Base-by-base conservation (phyloP, 2,329 filamentous ascomycete species). In the Herpotrichia juniperi region DNA sequence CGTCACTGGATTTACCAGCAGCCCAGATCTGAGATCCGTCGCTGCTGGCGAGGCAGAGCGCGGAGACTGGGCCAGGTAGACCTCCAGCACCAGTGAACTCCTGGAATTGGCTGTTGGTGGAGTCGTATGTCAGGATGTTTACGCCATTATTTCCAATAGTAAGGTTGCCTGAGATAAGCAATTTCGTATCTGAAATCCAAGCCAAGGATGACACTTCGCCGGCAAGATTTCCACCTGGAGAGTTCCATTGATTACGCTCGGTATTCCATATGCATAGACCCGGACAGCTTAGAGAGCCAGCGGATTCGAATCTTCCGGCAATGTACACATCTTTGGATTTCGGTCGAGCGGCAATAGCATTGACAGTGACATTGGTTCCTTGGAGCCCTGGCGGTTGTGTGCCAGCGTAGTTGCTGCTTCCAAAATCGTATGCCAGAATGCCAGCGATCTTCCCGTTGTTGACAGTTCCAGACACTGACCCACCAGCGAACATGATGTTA, bases 211-310 rank as follows among this genome's bases (percentile, higher is more conserved):
- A 82, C 31, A 93, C 88, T 19, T 81, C 82, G 5, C 94, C 93
- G 42, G 78, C 78, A 14, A 97, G 74, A 50, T 84, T 87, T 39
- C 82, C 84, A 8, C 91, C 92, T 12, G 92, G 89, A 31, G 88
- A 84, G 64, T 82, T 88, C 93, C 93, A 99, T 64, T 93, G 88
- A 12, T 81, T 83, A 4, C 81, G 81, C 7, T 83, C 78, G 2
- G 87, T 85, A 67, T 89, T 87, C 76, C 90, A 96, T 53, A 88
- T 79, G 74, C 94, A 99, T 21, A 99, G 83, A 42, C 85, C 87
- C 3, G 88, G 86, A 69, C 94, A 99, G 35, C 85, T 87, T 25
- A 97, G 82, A 4, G 88, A 87, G 24, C 94, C 94, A 16, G 92
- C 94, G 26, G 83, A 85, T n/a, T 85, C 79, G 67, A 97, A 99